phyloP scores from a whole-genome alignment of 768 basidiomycete genomes.

The Suillus fuscotomentosus region DNA sequence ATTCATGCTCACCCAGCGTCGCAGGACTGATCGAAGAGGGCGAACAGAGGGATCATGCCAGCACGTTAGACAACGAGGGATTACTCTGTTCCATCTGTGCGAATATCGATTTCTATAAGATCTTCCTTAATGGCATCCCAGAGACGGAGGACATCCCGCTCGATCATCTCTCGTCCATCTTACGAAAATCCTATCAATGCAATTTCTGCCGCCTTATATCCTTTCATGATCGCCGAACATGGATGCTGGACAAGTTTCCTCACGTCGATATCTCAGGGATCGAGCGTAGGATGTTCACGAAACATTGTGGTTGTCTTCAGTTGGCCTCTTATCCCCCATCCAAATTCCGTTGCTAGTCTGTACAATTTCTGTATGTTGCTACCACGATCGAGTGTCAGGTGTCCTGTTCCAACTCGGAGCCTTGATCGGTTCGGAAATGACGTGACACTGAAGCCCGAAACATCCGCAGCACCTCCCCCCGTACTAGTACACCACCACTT shows the following conservation, averaged over 20 bases:
- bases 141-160: background rate
- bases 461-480: too few relatives aligned
- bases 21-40: background rate
- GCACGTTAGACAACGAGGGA: background rate
- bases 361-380: too few relatives aligned
- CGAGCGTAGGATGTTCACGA: background rate
- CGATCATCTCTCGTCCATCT: conserved; percentile 1
- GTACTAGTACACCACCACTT: too few relatives aligned
- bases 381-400: too few relatives aligned
- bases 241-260: conserved; percentile 6
- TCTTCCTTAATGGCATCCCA: conserved; percentile 4
- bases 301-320: background rate
- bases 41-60: background rate
- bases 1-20: background rate
- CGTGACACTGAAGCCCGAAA: too few relatives aligned
- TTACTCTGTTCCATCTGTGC: conserved; percentile 8
- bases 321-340: background rate
- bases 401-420: too few relatives aligned
- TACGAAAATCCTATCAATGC: conserved; percentile 9
- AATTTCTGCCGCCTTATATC: conserved; percentile 4
- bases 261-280: conserved; percentile 2
- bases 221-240: conserved; percentile 2
- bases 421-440: too few relatives aligned
- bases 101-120: background rate
- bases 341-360: background rate